These are phyloP conservation scores for Fusarium musae DNA, from an alignment of 2,329 filamentous ascomycete species.

Conservation along the genomic window DNA sequence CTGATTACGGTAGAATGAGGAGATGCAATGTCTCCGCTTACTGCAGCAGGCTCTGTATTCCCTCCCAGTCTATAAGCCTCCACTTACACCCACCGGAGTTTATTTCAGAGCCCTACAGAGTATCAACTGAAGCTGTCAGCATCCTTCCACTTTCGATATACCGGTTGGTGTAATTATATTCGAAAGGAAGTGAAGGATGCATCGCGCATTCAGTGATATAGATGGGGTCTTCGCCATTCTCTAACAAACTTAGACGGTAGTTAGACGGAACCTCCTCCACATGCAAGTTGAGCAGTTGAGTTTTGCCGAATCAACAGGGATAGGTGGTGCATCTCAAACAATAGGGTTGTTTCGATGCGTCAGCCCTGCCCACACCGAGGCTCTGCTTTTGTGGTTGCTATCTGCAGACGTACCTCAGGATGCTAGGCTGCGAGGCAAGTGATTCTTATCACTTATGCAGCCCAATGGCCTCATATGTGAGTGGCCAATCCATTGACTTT, in stretches of 20 bases:
- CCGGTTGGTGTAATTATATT: neutral
- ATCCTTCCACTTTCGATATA: neutral
- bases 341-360: neutral
- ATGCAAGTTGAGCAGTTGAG: neutral
- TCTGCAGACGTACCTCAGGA: slow-evolving; percentile 9
- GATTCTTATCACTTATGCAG: slow-evolving; percentile 24
- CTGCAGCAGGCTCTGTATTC: neutral
- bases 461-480: slow-evolving; percentile 24
- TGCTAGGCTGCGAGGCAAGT: slow-evolving; percentile 20
- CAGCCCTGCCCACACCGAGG: slow-evolving; percentile 24
- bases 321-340: slow-evolving; percentile 3
- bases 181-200: neutral
- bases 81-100: slow-evolving; percentile 1
- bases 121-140: neutral
- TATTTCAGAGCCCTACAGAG: neutral
- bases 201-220: neutral
- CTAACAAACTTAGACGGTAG: neutral
- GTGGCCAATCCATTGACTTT: slow-evolving; percentile 15
- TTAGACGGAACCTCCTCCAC: slow-evolving; percentile 10
- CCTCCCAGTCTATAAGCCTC: neutral
- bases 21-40: slow-evolving; percentile 2
- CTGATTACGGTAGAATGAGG: neutral
- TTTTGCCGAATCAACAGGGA: slow-evolving; percentile 8
- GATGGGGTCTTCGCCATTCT: neutral
- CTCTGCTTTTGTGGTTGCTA: slow-evolving; percentile 15